Percentiles rank a stretch among this genome's conserved stretches.
Conservation (phyloP, 345 rosid genomes). For the Aethionema arabicum region DNA sequence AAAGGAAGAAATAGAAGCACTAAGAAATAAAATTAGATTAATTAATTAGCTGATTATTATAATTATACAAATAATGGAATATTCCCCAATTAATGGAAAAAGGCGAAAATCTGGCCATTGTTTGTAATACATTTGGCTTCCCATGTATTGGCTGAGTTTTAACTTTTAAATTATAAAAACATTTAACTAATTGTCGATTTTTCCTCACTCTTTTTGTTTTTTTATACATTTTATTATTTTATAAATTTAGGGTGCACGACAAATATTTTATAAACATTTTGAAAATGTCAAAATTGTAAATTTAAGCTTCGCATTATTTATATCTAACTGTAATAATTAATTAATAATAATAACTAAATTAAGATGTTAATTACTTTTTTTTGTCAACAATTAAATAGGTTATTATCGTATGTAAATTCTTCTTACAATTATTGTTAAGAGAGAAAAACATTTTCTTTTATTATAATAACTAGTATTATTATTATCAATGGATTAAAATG, state of each 20-base stretch:
- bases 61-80: slow-evolving; percentile 18
- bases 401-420: too few species aligned
- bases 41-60: slow-evolving; percentile 11
- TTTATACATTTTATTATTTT: not conserved
- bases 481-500: not conserved
- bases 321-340: too few species aligned
- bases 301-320: too few species aligned
- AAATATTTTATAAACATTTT: not conserved
- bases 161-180: slow-evolving; percentile 21
- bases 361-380: too few species aligned
- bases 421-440: too few species aligned
- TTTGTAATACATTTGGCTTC: slow-evolving; percentile 19
- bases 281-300: not conserved
- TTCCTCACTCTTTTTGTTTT: not conserved
- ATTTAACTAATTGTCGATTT: not conserved
- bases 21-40: not conserved
- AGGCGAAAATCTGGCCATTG: not conserved
- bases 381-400: too few species aligned
- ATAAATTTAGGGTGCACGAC: slow-evolving; percentile 1
- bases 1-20: not conserved
- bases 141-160: slow-evolving; percentile 4
- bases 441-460: too few species aligned
- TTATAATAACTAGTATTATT: too few species aligned
- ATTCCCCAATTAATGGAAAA: slow-evolving; percentile 32
- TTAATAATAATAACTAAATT: too few species aligned